These are phyloP conservation scores for Phycomyces nitens DNA, from an alignment of 192 early-diverging fungal genomes.

Conservation along the genomic window DNA sequence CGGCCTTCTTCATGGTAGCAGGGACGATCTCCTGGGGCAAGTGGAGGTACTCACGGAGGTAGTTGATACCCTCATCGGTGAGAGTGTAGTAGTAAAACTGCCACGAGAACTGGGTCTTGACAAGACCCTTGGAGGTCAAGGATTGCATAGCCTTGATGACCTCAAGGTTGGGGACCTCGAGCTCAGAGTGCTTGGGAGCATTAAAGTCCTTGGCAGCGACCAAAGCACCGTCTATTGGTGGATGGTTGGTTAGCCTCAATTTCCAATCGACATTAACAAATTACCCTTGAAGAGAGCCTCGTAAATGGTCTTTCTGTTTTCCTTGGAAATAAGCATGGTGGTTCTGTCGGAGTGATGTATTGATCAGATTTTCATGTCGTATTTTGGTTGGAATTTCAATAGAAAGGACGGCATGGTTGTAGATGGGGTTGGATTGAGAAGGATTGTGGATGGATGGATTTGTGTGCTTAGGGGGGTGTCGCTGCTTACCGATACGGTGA, in stretches of 20 bases:
- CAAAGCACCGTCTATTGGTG: constrained; percentile 82
- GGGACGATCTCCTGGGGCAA: constrained; percentile 96
- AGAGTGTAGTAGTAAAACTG: constrained; percentile 99
- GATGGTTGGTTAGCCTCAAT: too few relatives aligned
- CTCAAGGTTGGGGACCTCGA: constrained; percentile 96
- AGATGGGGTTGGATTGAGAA: neutral
- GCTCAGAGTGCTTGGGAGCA: constrained; percentile 89
- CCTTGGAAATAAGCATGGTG: constrained; percentile 95
- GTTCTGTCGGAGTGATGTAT: constrained; percentile 1
- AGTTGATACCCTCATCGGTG: constrained; percentile 96
- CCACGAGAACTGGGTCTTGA: constrained; percentile 99
- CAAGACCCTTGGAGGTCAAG: constrained; percentile 87
- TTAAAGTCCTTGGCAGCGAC: constrained; percentile 99
- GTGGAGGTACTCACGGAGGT: constrained; percentile 96
- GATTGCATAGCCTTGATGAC: constrained; percentile 99
- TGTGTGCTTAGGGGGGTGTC: neutral
- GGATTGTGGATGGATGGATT: neutral
- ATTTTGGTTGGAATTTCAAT: neutral
- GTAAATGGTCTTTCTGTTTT: constrained; percentile 97
- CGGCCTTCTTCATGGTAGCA: constrained; percentile 94
- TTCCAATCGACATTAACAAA: too few relatives aligned
- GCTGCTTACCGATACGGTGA: constrained; percentile 3
- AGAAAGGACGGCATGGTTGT: neutral
- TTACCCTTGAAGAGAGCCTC: constrained; percentile 86
- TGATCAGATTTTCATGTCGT: neutral